These are phyloP conservation scores for Linnemannia elongata DNA, from an alignment of 192 early-diverging fungal species.

Conservation along the genomic window DNA sequence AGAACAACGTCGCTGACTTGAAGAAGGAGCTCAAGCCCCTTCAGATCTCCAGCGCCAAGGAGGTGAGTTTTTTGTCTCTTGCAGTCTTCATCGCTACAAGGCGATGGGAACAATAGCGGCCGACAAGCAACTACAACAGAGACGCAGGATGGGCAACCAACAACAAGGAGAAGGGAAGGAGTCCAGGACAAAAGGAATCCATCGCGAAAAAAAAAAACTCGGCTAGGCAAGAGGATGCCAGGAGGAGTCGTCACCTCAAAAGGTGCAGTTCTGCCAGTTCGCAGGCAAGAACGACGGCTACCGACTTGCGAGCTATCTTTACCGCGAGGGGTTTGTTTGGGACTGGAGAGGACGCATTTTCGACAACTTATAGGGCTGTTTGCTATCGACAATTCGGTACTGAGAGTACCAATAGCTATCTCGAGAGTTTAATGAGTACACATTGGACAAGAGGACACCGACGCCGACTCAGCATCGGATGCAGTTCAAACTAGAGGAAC, in stretches of 20 bases:
- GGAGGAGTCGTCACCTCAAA: background rate
- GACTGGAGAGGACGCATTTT: background rate
- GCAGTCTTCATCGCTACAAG: background rate
- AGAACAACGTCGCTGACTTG: conserved; percentile 95
- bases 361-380: background rate
- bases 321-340: background rate
- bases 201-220: background rate
- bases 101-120: background rate
- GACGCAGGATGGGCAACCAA: background rate
- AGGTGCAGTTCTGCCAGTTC: background rate
- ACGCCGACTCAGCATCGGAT: background rate
- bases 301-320: background rate
- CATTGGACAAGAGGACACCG: background rate
- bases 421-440: background rate
- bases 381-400: background rate
- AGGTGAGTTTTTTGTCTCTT: conserved; percentile 69
- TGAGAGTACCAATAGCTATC: background rate
- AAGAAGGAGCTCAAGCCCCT: conserved; percentile 97
- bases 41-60: conserved; percentile 95
- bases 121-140: background rate
- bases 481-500: background rate
- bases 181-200: background rate
- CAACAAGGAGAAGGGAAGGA: background rate
- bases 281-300: background rate
- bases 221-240: background rate